A percentile compares a stretch with the other conserved stretches of the same genome.
phyloP scores from a whole-genome alignment of 2,329 filamentous ascomycete species.

The Fusarium pseudonygamai region DNA sequence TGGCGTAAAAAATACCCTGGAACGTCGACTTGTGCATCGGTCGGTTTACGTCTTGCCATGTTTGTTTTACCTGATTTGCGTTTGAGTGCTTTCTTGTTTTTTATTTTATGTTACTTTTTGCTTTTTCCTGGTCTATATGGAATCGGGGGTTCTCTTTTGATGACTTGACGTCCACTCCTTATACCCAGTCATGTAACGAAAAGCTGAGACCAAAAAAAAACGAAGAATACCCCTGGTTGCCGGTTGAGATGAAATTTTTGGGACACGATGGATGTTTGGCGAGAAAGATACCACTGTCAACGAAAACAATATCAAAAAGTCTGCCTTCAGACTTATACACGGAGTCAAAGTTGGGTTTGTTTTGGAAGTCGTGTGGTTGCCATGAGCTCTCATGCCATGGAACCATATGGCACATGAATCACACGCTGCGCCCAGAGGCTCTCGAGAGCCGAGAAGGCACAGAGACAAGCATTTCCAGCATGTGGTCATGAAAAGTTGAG shows the following conservation, averaged over 20 bases:
- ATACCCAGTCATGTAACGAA: conserved; percentile 49
- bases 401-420: conserved; percentile 21
- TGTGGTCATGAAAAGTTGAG: conserved; percentile 34
- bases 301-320: conserved; percentile 38
- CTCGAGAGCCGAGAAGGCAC: neutral
- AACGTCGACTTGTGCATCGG: conserved; percentile 58
- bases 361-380: conserved; percentile 23
- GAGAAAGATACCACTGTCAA: conserved; percentile 43
- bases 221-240: conserved; percentile 49
- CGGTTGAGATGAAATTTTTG: conserved; percentile 39
- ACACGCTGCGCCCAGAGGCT: conserved; percentile 9
- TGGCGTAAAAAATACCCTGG: conserved; percentile 68
- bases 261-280: conserved; percentile 38
- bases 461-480: conserved; percentile 10
- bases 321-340: conserved; percentile 34
- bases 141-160: conserved; percentile 46
- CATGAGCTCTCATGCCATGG: conserved; percentile 23
- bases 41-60: conserved; percentile 54
- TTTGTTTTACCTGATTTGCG: conserved; percentile 35
- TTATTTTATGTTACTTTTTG: conserved; percentile 27
- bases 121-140: conserved; percentile 38
- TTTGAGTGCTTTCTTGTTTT: conserved; percentile 29
- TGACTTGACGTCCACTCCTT: conserved; percentile 48
- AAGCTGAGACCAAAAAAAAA: conserved; percentile 46
- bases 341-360: conserved; percentile 38